A percentile compares a stretch with the other conserved stretches of the same genome.
Evolutionary conservation across 768 basidiomycete species (phyloP).

Genomic region (Russula virescens): DNA sequence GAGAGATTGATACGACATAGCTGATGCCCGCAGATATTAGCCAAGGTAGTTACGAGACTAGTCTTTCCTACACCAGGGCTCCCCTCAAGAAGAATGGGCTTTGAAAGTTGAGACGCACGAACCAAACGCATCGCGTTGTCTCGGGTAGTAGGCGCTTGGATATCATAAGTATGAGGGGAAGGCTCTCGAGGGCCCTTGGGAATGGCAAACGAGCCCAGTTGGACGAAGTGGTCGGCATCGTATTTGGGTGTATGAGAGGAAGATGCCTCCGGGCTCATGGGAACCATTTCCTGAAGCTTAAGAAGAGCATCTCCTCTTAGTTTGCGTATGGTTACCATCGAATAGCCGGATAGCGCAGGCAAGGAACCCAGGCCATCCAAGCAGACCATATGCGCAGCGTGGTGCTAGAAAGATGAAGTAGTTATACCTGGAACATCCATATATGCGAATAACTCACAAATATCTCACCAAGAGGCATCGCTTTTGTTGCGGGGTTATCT

Average conservation of each 20-base stretch:
- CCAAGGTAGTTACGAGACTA: conserved; percentile 83
- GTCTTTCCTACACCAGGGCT: conserved; percentile 99
- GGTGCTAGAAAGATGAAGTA: conserved; percentile 48
- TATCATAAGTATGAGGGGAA: conserved; percentile 53
- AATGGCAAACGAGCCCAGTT: conserved; percentile 72
- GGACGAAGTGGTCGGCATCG: conserved; percentile 38
- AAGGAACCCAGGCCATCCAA: conserved; percentile 83
- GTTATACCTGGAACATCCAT: conserved; percentile 16
- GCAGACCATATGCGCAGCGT: conserved; percentile 89
- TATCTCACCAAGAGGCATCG: conserved; percentile 43
- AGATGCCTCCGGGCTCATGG: conserved; percentile 33
- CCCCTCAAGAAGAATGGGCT: conserved; percentile 93
- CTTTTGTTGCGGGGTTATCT: conserved; percentile 27
- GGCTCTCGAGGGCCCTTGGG: conserved; percentile 46
- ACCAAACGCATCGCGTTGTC: conserved; percentile 85
- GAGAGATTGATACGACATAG: conserved; percentile 95
- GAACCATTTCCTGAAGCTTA: conserved; percentile 53
- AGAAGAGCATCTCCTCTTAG: conserved; percentile 53
- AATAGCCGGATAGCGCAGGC: conserved; percentile 63
- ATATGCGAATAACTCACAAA: conserved; percentile 51
- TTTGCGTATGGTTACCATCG: conserved; percentile 49
- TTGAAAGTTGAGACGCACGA: conserved; percentile 81
- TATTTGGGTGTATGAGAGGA: conserved; percentile 28
- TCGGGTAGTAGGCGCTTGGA: conserved; percentile 82
- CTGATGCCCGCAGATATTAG: conserved; percentile 67